Evolutionary conservation across 2,329 filamentous ascomycete species (phyloP).

Genomic region (Chalaropsis thielavioides): DNA sequence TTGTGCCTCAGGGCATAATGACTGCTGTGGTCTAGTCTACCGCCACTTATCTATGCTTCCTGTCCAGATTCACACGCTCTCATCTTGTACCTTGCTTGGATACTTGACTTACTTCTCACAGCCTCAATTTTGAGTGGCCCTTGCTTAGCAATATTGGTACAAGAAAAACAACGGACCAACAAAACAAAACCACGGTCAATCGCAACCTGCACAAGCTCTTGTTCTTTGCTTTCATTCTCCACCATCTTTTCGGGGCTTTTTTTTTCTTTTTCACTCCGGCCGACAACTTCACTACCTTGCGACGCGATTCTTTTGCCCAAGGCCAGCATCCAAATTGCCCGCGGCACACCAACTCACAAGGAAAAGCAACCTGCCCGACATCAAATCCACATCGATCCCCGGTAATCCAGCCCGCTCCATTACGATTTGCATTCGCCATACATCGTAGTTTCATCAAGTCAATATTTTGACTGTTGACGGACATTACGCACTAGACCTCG

Average conservation of each 20-base stretch:
- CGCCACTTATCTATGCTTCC: neutral
- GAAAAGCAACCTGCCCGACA: neutral
- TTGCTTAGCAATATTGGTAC: neutral
- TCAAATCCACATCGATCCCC: neutral
- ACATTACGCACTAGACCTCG: neutral
- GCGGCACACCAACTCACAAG: neutral
- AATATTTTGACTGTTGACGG: neutral
- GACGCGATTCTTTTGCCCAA: neutral
- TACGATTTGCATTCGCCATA: neutral
- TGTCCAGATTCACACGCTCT: neutral
- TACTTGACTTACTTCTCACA: neutral
- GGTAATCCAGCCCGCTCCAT: neutral
- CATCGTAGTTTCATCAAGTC: neutral
- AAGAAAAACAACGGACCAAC: neutral
- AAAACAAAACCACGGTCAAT: neutral
- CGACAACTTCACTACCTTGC: no score
- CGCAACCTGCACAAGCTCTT: neutral
- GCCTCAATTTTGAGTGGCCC: constrained; percentile 1
- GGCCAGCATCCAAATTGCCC: neutral
- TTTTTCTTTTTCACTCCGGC: constrained; percentile 2
- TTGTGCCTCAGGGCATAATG: neutral
- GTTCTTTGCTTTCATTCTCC: neutral
- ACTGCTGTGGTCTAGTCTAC: neutral
- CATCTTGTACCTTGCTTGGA: neutral
- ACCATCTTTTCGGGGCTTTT: constrained; percentile 1